These are phyloP conservation scores for Amanita pallidorosea DNA, from an alignment of 768 basidiomycete species.

Conservation along the genomic window DNA sequence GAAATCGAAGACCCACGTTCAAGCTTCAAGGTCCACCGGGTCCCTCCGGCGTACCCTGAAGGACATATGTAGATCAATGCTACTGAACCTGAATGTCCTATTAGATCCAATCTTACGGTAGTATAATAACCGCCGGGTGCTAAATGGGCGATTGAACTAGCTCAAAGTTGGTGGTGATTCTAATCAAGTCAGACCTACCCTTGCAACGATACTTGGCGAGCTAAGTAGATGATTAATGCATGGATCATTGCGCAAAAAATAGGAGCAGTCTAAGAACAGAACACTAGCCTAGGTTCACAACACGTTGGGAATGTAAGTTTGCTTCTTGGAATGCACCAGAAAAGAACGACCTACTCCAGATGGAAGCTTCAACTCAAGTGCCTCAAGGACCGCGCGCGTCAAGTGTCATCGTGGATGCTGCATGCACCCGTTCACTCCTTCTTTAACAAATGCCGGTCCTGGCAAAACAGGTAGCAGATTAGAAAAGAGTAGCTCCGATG, in stretches of 20 bases:
- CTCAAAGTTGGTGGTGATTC: neutral
- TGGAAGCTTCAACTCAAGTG: neutral
- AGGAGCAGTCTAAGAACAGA: neutral
- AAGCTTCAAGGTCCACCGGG: neutral
- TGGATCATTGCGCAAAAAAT: neutral
- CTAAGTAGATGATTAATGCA: neutral
- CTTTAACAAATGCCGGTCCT: too few species aligned
- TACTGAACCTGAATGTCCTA: neutral
- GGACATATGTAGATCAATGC: neutral
- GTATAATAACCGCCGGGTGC: conserved; percentile 1
- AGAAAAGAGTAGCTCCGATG: neutral
- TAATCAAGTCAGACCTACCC: neutral
- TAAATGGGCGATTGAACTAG: neutral
- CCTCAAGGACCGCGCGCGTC: neutral
- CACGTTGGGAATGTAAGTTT: neutral
- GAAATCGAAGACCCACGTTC: neutral
- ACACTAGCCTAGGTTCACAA: neutral
- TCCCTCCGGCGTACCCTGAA: neutral
- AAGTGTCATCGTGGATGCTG: neutral
- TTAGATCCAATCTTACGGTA: neutral
- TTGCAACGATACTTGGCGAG: neutral
- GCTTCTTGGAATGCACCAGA: conserved; percentile 1
- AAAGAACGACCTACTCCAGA: neutral
- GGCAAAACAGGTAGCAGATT: neutral
- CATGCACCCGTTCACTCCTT: neutral